A percentile compares a stretch with the other conserved stretches of the same genome.
Conservation (phyloP, 2,329 filamentous ascomycete genomes). For the Curvularia sp. region DNA sequence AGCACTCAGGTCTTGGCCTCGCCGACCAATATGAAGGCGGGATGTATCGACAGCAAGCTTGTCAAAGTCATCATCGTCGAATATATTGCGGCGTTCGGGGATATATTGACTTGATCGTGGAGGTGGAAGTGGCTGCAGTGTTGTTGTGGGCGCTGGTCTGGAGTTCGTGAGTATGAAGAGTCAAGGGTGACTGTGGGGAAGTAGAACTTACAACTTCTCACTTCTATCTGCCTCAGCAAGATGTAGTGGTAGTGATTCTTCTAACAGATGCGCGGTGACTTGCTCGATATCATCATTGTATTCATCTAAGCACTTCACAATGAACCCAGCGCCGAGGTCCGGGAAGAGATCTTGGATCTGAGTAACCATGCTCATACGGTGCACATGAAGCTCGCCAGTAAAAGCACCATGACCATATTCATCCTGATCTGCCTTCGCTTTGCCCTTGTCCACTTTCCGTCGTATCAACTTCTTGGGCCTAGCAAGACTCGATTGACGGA, state of each 20-base stretch:
- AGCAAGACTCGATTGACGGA: conserved; percentile 63
- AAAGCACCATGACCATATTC: conserved; percentile 47
- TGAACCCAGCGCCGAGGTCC: conserved; percentile 81
- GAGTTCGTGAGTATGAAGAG: conserved; percentile 20
- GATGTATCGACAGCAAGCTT: conserved; percentile 68
- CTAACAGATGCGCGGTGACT: conserved; percentile 81
- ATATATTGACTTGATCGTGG: conserved; percentile 65
- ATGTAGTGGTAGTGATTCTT: conserved; percentile 75
- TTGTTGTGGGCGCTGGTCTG: conserved; percentile 27
- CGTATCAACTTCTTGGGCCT: conserved; percentile 61
- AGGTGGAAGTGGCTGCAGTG: conserved; percentile 54
- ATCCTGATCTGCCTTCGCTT: conserved; percentile 55
- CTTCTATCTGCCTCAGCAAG: conserved; percentile 69
- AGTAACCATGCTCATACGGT: conserved; percentile 82
- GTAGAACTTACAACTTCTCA: conserved; percentile 64
- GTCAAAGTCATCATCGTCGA: conserved; percentile 79
- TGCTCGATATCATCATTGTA: conserved; percentile 80
- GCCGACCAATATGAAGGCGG: conserved; percentile 81
- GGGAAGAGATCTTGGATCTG: conserved; percentile 96
- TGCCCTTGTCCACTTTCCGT: conserved; percentile 71
- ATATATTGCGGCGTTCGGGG: conserved; percentile 73
- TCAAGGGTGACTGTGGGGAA: neutral
- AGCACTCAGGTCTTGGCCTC: conserved; percentile 68
- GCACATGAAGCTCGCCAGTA: conserved; percentile 69
- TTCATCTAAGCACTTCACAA: conserved; percentile 79